These are phyloP conservation scores for Chalciporus sp. DNA, from an alignment of 1,284 basidiomycete genomes.

Conservation along the genomic window DNA sequence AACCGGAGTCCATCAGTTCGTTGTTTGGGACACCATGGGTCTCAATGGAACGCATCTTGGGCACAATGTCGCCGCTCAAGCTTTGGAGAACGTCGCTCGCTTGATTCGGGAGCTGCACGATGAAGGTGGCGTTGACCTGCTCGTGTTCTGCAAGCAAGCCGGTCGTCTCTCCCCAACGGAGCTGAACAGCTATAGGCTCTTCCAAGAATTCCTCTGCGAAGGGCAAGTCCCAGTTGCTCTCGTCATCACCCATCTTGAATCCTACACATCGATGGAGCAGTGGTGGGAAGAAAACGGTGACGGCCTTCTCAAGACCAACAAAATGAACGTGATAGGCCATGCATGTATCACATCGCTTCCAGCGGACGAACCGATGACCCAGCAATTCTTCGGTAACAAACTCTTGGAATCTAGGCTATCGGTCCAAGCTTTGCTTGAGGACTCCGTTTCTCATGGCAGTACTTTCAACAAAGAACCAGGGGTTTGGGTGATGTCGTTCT, in stretches of 20 bases:
- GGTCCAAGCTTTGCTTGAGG: slow-evolving; percentile 25
- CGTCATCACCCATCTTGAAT: slow-evolving; percentile 42
- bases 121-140: slow-evolving; percentile 37
- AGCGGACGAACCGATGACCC: slow-evolving; percentile 1
- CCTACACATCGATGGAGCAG: slow-evolving; percentile 26
- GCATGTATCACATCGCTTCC: slow-evolving; percentile 31
- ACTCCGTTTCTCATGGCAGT: slow-evolving; percentile 21
- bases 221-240: slow-evolving; percentile 40
- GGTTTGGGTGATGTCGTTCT: slow-evolving; percentile 29
- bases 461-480: slow-evolving; percentile 18
- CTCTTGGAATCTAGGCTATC: slow-evolving; percentile 14
- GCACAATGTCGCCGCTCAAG: slow-evolving; percentile 20
- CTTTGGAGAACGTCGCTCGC: slow-evolving; percentile 37
- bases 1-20: slow-evolving; percentile 22
- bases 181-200: slow-evolving; percentile 36
- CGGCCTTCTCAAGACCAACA: slow-evolving; percentile 10
- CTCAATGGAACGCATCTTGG: slow-evolving; percentile 19
- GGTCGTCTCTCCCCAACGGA: slow-evolving; percentile 32
- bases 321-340: slow-evolving; percentile 21
- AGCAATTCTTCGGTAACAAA: slow-evolving; percentile 9
- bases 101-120: slow-evolving; percentile 35
- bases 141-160: slow-evolving; percentile 39
- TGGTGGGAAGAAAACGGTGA: slow-evolving; percentile 28
- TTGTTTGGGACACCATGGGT: slow-evolving; percentile 41
- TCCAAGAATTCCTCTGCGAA: slow-evolving; percentile 38